Evolutionary conservation across 257 asterid species (phyloP).

Genomic region (Solanum sparsipilum): DNA sequence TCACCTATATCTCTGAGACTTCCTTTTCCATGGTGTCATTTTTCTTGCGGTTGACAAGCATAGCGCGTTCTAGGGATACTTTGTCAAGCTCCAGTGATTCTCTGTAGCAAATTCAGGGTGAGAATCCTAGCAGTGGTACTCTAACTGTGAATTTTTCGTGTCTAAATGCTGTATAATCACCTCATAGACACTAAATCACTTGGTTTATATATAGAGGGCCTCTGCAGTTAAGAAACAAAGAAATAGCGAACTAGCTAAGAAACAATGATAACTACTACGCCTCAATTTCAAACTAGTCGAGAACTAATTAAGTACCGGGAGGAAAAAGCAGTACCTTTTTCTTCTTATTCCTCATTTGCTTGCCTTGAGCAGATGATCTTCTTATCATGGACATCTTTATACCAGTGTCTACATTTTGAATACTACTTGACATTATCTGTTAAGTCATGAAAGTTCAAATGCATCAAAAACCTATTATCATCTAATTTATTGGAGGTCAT

Average conservation of each 20-base stretch:
- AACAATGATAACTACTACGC: not conserved
- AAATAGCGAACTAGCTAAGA: not conserved
- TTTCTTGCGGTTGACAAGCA: not conserved
- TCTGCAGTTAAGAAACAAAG: not conserved
- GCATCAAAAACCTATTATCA: not conserved
- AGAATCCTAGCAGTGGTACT: not conserved
- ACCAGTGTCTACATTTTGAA: not conserved
- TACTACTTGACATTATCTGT: not conserved
- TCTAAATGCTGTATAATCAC: not conserved
- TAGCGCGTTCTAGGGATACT: not conserved
- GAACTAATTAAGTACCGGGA: not conserved
- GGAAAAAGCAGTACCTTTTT: not conserved
- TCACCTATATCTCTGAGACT: not conserved
- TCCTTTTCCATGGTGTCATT: not conserved
- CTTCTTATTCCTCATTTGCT: not conserved
- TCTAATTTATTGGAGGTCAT: not conserved
- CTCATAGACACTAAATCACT: not conserved
- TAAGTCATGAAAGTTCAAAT: not conserved
- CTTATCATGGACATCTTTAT: not conserved
- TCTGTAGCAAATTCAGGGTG: not conserved
- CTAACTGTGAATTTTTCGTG: not conserved
- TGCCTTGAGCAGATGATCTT: not conserved
- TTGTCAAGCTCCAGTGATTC: not conserved
- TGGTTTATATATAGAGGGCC: not conserved
- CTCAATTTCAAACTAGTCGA: not conserved